phyloP scores from a whole-genome alignment of 2,329 filamentous ascomycete genomes.

The Hypoxylon sp. region DNA sequence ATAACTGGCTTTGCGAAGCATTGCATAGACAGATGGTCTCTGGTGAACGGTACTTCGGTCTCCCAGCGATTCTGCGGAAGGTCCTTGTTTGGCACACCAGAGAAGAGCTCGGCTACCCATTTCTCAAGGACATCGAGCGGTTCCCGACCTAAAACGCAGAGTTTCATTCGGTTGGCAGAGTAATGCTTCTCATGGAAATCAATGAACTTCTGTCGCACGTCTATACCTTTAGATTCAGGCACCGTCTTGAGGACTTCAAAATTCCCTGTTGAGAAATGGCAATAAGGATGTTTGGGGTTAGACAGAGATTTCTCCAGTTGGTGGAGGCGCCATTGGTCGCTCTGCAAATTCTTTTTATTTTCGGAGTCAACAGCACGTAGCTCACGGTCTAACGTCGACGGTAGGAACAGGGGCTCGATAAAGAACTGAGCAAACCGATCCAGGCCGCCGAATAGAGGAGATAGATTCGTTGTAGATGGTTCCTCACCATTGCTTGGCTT shows the following conservation, averaged over 20 bases:
- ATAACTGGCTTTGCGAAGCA: conserved; percentile 93
- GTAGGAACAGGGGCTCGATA: conserved; percentile 86
- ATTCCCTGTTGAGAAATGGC: conserved; percentile 93
- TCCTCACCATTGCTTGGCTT: conserved; percentile 76
- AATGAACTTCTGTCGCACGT: conserved; percentile 92
- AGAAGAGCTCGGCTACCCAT: conserved; percentile 89
- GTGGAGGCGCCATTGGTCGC: conserved; percentile 87
- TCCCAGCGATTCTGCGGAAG: conserved; percentile 73
- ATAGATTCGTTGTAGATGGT: conserved; percentile 69
- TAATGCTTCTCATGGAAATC: conserved; percentile 92
- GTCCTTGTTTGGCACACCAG: conserved; percentile 84
- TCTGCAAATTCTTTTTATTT: conserved; percentile 98
- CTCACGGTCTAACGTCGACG: conserved; percentile 88
- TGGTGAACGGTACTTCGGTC: conserved; percentile 65
- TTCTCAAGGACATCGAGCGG: conserved; percentile 83
- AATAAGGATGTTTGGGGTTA: conserved; percentile 88
- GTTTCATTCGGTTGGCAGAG: conserved; percentile 93
- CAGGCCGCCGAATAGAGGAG: conserved; percentile 81
- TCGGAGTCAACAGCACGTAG: conserved; percentile 92
- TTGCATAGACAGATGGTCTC: conserved; percentile 72
- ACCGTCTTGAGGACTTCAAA: conserved; percentile 87
- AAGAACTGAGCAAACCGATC: conserved; percentile 97
- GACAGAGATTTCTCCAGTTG: conserved; percentile 92
- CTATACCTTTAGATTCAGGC: conserved; percentile 83
- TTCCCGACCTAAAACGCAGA: conserved; percentile 88